Base-by-base conservation (phyloP, 805 yeast species). In the Candida ortonii region DNA sequence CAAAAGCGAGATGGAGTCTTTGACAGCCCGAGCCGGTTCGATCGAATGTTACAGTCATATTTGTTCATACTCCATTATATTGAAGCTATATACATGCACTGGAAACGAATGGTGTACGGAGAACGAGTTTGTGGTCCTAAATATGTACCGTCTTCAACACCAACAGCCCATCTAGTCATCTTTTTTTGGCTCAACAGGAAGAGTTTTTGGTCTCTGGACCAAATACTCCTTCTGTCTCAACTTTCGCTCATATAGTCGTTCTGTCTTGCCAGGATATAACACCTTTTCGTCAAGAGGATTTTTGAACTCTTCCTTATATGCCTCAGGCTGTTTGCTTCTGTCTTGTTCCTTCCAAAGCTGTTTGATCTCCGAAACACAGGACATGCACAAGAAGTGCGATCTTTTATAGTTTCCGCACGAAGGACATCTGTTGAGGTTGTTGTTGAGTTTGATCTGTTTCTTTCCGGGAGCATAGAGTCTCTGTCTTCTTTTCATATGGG, bases 351-450 rank as follows among this genome's bases (percentile, higher is more conserved):
- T 63, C 85, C 96, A 86, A 27, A 82, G 68, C 38, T 73, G 67
- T 57, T 77, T 80, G 53, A 93, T 83, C 56, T 88, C 88, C 20
- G 73, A 76, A 38, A 86, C 89, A 65, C 98, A 90, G 53, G 84
- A 76, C 94, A 87, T 86, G 64, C 98, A 90, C 50, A 90, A 69
- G 38, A 88, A 79, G 61, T 93, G 95, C 2, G 93, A 78, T 54
- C 96, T 73, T 64, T 90, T 93, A 50, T 77, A 82, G 43, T 84
- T 82, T 27, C 98, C 98, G 65, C 98, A 90, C 0, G 96, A 82
- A 3, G 97, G 97, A 58, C 98, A 90, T 58, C 95, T 76, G 43
- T 83, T 86, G 52, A 93, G 67, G 55, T 85, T 81, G 36, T 79
- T 74, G 45, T 84, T 70, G 32, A 80, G 79, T 57, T 84, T 78